Conservation (phyloP, 805 yeast species). For the Ogataea nakhonphanomensis region DNA sequence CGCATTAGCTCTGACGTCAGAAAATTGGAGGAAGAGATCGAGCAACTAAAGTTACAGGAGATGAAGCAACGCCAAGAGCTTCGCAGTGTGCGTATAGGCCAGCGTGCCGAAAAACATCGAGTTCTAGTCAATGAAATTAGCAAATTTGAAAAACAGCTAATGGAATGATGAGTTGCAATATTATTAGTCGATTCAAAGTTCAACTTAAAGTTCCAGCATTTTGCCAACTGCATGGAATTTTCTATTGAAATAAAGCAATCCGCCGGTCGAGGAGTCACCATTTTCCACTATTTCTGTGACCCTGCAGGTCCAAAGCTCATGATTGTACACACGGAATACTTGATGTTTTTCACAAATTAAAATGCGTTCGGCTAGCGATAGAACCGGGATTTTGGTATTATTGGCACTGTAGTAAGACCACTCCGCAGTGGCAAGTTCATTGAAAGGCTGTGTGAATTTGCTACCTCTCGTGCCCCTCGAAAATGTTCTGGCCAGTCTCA, state of each 20-base stretch:
- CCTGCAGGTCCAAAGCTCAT: constrained; percentile 86
- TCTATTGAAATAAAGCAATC: constrained; percentile 62
- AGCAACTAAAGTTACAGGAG: constrained; percentile 24
- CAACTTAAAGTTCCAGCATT: constrained; percentile 17
- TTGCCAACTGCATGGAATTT: constrained; percentile 47
- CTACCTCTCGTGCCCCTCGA: constrained; percentile 47
- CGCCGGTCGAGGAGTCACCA: constrained; percentile 44
- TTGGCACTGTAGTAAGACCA: constrained; percentile 33
- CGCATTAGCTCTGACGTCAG: constrained; percentile 29
- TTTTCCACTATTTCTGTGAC: constrained; percentile 57
- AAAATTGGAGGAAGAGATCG: constrained; percentile 25
- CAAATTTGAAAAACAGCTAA: constrained; percentile 24
- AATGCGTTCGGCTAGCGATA: constrained; percentile 52
- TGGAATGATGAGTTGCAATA: constrained; percentile 6
- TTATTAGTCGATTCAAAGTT: background rate
- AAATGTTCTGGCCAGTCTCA: constrained; percentile 61
- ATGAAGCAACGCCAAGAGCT: constrained; percentile 21
- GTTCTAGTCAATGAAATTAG: constrained; percentile 23
- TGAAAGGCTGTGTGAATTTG: constrained; percentile 51
- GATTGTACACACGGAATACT: constrained; percentile 67
- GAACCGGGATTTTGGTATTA: constrained; percentile 46
- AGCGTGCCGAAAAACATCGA: constrained; percentile 26
- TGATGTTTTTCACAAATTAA: constrained; percentile 56
- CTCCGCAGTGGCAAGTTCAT: constrained; percentile 34
- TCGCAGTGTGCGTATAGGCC: constrained; percentile 22